Evolutionary conservation across 176 grass and related monocot species (phyloP), one percentile per base, ranked within the genome.

Genomic region (Hsuehochloa calcarea): DNA sequence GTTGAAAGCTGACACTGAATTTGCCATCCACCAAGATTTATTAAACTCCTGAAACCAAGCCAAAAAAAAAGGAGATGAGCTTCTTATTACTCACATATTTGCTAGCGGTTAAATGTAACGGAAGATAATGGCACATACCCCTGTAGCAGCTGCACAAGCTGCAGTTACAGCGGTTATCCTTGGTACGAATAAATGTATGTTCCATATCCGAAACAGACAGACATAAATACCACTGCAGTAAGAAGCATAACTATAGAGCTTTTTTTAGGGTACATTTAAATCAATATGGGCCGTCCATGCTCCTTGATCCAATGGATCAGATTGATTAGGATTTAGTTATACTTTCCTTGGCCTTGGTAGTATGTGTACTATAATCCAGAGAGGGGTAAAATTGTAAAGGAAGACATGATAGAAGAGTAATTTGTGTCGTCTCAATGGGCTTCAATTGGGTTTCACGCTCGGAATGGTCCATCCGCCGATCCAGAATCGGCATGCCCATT

Each of bases 1-100:
- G 75, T 87, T 94, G 38, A 98, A 90, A 87, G 87, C 22, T 54
- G 86, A 89, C 46, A 98, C 70, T 47, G 86, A 85, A 25, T 89
- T 95, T 65, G 96, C 93, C 45, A 95, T 74, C 93, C 93, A 98
- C 93, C 96, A 96, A 47, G 93, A 87, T 75, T 89, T 94, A 44
- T 88, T 94, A 44, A 86, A 86, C 72, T 88, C 93, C 91, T 96
- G 87, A 86, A 82, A 47, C 85, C 75, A 56, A 72, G 62, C 70
- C 74, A 27, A 23, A 45, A 80, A 37, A 16, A 16, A 4, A 63
- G 59, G 13, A 37, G 73, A 59, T 79, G 27, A 87, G 46, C 23
- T 51, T 68, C 34, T 62, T 35, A 52, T 63, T 8, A 16, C 29
- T 44, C 59, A 35, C 12, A 46, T 41, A 75, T 75, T 40, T 70